Evolutionary conservation across 2,329 filamentous ascomycete genomes (phyloP).

Genomic region (Apiospora sp.): DNA sequence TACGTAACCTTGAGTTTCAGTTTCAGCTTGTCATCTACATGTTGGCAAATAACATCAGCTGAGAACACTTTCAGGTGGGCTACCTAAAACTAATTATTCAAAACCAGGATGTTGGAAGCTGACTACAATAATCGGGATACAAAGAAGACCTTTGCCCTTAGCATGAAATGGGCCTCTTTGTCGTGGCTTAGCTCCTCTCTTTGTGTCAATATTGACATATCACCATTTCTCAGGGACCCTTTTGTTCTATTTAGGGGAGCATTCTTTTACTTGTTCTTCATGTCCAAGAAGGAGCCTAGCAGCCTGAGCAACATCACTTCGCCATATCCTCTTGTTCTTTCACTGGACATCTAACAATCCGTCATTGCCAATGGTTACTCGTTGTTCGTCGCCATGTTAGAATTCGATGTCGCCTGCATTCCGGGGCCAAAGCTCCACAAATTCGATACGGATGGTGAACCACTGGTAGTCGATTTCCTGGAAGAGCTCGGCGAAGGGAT

Average conservation of each 20-base stretch:
- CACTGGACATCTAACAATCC: too few relatives aligned
- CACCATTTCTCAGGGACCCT: neutral
- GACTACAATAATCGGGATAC: too few relatives aligned
- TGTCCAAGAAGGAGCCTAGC: neutral
- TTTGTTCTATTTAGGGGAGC: neutral
- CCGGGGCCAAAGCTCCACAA: neutral
- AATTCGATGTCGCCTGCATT: neutral
- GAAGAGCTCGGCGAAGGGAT: neutral
- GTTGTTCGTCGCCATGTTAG: neutral
- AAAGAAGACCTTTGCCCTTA: neutral
- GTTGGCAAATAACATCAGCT: neutral
- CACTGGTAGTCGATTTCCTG: neutral
- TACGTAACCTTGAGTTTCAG: too few relatives aligned
- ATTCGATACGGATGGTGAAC: neutral
- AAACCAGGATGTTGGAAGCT: neutral
- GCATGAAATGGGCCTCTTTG: neutral
- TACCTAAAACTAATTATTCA: neutral
- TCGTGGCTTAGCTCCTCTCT: neutral
- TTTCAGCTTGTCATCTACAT: too few relatives aligned
- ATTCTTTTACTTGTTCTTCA: neutral
- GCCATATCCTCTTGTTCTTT: too few relatives aligned
- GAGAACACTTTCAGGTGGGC: neutral
- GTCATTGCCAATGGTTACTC: too few relatives aligned
- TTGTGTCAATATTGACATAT: neutral
- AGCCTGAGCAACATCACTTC: neutral